Base-by-base conservation (phyloP, 73 alveolate genomes). In the Paramecium sonneborni region DNA sequence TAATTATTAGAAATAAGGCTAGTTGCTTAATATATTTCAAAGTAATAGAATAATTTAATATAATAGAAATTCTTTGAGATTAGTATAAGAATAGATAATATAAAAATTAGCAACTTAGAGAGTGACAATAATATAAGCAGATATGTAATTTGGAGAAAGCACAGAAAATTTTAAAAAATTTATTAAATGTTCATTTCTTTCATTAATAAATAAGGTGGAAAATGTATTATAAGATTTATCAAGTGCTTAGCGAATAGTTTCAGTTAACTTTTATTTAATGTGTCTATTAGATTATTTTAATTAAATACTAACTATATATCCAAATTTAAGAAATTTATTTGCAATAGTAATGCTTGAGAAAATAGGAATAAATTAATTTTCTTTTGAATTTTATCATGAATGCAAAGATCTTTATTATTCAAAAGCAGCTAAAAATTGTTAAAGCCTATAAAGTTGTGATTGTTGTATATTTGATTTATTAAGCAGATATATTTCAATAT, bases 391-490 rank as follows among this genome's bases (percentile, higher is more conserved):
- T 39, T 10, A 46, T 12, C 90, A 79, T 79, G 72, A 79, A 4
- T 79, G 90, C 43, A 18, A 39, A 14, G 90, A 79, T 79, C 34
- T 39, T 6, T 79, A 38, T 44, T 46, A 79, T 44, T 12, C 69
- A 43, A 41, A 38, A 43, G 11, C 26, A 3, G 37, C 41, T 1
- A 43, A 39, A 79, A 30, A n/a, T 11, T 26, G 76, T 9, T 10
- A 79, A 79, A 3, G 5, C 1, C 9, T 23, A 1, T 5, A 72
- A 1, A 72, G 55, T 38, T 79, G 90, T 79, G 41, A 79, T 37
- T 79, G 90, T 44, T 43, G 69, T 6, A 30, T 79, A 4, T 79
- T 79, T 43, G 90, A 79, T 12, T 24, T 79, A 30, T 10, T 79
- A n/a, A 11, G n/a, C 1, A 79, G 90, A 79, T 79, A 79, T 46